Conservation (phyloP, 2,329 filamentous ascomycete species). For the Hymenoscyphus albidus region DNA sequence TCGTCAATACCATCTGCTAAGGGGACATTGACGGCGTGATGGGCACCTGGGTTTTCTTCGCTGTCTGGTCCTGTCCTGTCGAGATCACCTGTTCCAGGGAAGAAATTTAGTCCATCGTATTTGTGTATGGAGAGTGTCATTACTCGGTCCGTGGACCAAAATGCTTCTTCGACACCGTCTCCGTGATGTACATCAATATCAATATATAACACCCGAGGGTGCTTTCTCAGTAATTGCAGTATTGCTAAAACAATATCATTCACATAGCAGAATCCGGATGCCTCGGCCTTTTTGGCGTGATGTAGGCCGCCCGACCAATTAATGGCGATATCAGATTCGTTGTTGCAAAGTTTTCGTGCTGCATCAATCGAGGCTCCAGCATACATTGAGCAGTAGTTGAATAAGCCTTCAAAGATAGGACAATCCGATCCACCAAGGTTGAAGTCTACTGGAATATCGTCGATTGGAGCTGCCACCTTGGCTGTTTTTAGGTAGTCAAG, state of each 20-base stretch:
- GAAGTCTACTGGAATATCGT: conserved; percentile 62
- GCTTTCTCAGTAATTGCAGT: conserved; percentile 76
- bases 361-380: conserved; percentile 88
- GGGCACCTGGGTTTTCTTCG: conserved; percentile 80
- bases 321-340: conserved; percentile 90
- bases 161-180: conserved; percentile 86
- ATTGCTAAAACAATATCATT: conserved; percentile 97
- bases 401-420: conserved; percentile 92
- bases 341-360: conserved; percentile 79
- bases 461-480: conserved; percentile 61
- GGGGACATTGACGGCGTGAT: conserved; percentile 87
- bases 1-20: conserved; percentile 89
- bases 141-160: conserved; percentile 83
- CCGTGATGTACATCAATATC: conserved; percentile 92
- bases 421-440: conserved; percentile 91
- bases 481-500: conserved; percentile 80
- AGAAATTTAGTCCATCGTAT: conserved; percentile 80
- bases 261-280: conserved; percentile 96
- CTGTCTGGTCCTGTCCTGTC: conserved; percentile 80
- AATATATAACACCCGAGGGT: conserved; percentile 87
- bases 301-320: conserved; percentile 97
- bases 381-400: conserved; percentile 92
- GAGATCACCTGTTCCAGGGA: conserved; percentile 84
- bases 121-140: conserved; percentile 97
- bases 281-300: conserved; percentile 91